Conservation (phyloP, 257 asterid genomes). For the Nicotiana paniculata region DNA sequence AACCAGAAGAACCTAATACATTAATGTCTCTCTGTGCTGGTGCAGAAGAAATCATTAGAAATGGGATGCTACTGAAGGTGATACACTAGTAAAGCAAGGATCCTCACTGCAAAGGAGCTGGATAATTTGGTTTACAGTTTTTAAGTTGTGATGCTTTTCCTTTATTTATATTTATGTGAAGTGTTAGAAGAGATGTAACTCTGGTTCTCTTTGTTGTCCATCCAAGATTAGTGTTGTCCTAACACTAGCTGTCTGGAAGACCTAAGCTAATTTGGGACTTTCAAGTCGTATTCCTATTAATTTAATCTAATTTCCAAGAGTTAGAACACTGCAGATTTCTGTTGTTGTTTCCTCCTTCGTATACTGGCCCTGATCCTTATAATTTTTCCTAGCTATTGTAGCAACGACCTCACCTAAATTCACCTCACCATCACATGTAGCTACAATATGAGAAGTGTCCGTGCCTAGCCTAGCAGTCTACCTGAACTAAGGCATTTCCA, state of each 20-base stretch:
- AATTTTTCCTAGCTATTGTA: no score
- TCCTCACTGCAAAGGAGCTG: neutral
- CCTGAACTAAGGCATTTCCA: no score
- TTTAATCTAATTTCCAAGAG: neutral
- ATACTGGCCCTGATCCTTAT: no score
- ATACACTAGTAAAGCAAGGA: neutral
- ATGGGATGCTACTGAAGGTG: neutral
- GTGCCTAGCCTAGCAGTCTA: no score
- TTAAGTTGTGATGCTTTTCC: neutral
- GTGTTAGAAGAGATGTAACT: neutral
- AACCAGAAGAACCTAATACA: neutral
- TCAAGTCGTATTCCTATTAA: neutral
- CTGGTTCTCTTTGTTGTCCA: neutral
- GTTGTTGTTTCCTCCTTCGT: no score
- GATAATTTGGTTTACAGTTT: conserved; percentile 1
- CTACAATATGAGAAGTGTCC: no score
- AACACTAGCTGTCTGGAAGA: neutral
- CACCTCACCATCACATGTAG: no score
- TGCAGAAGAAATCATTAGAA: neutral
- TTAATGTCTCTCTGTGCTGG: neutral
- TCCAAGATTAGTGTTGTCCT: neutral
- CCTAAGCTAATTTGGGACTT: neutral
- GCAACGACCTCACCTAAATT: no score
- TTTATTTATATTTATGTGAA: neutral
- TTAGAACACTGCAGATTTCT: neutral